Evolutionary conservation across 371 early-diverging fungal species (phyloP), one percentile per base, ranked within the genome.

Genomic region (Aphelidium insulamus): DNA sequence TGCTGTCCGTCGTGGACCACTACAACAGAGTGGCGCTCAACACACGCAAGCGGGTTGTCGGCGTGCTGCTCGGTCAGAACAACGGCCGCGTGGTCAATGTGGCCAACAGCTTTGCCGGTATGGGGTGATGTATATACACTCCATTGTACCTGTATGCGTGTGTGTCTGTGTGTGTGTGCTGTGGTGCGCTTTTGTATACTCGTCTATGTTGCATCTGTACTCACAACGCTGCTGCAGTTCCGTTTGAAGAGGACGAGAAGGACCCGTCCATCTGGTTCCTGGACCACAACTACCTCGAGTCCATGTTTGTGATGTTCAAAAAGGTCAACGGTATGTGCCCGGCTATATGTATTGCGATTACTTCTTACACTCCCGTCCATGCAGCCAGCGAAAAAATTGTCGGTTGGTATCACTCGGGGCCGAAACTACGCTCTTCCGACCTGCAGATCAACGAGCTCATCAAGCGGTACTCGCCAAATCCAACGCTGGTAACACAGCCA

Each of bases 321-420:
- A 99, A 98, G 64, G 95, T 99, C 20, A 97, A 95, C 55, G 86
- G 86, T 81, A 64, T 41, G 46, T 32, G 14, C 8, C 28, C 4
- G 17, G 11, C 18, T 41, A 3, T 10, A n/a, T 26, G 26, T 19
- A 7, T 19, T 10, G n/a, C 10, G 12, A 12, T 15, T 21, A 11
- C 22, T 22, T 10, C 12, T 50, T 23, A 21, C 12, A n/a, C 21
- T 9, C 6, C 29, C 17, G 18, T 18, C 18, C 20, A 30, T 8
- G 4, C 4, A 34, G 0, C 84, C 31, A 87, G 84, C 64, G 99
- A 98, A 52, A 72, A 73, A 51, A 71, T 98, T 61, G 69, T 99
- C 37, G 99, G 99, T 24, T 99, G 99, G 99, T 99, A 99, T 57
- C 99, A 99, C 62, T 82, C 82, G 54, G 99, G 99, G 21, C 95